Evolutionary conservation across 2,329 filamentous ascomycete species (phyloP).

Genomic region (Ophiosphaerella narmari): DNA sequence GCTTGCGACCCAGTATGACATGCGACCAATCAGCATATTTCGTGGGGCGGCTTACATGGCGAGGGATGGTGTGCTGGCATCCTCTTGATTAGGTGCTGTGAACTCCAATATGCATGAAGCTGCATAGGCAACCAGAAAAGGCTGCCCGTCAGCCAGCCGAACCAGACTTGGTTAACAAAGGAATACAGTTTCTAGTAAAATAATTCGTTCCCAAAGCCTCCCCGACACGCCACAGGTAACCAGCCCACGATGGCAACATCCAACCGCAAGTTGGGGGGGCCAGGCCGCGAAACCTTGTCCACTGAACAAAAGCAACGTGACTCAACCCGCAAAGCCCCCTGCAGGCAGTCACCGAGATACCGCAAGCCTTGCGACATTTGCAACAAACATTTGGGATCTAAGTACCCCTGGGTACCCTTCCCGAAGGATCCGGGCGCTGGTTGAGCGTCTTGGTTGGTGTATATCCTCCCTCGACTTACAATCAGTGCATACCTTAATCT

Average conservation of each 20-base stretch:
- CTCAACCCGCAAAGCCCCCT: background rate
- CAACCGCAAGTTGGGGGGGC: background rate
- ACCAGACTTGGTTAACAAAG: background rate
- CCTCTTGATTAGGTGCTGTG: constrained; percentile 3
- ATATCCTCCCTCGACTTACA: constrained; percentile 3
- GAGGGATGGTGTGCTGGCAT: constrained; percentile 12
- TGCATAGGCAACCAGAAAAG: background rate
- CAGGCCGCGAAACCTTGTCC: background rate
- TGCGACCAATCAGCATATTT: constrained; percentile 10
- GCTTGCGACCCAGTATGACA: constrained; percentile 6
- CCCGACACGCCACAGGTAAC: background rate
- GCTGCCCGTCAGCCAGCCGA: background rate
- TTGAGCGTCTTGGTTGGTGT: background rate
- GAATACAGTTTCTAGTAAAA: background rate
- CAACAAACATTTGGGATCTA: background rate
- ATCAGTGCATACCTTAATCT: constrained; percentile 6
- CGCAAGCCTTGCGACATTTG: background rate
- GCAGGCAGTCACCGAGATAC: background rate
- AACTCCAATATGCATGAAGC: background rate
- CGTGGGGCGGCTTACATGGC: constrained; percentile 3
- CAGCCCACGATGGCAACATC: background rate
- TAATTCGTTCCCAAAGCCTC: background rate
- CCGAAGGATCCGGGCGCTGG: background rate
- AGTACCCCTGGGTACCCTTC: background rate
- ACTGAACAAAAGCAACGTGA: background rate